Evolutionary conservation across 805 yeast genomes (phyloP).

Genomic region (Komagataella populi): DNA sequence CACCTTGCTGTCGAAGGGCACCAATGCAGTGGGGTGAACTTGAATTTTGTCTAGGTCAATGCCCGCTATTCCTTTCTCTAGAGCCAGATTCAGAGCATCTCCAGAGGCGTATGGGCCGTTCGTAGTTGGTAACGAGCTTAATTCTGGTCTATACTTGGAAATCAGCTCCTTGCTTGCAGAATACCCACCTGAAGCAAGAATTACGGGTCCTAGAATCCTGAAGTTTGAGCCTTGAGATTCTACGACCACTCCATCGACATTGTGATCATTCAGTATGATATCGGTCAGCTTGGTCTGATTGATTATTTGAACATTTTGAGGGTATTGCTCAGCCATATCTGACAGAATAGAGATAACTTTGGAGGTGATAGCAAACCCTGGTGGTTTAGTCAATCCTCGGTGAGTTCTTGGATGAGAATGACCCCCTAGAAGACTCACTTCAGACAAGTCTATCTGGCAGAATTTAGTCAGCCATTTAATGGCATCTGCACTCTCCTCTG

Average conservation of each 20-base stretch:
- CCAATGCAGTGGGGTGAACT: constrained; percentile 56
- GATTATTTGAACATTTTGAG: constrained; percentile 19
- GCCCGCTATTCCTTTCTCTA: constrained; percentile 37
- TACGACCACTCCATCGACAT: constrained; percentile 12
- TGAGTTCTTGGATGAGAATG: constrained; percentile 75
- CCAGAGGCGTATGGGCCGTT: constrained; percentile 52
- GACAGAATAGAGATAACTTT: constrained; percentile 36
- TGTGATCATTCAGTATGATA: constrained; percentile 15
- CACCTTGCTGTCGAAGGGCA: constrained; percentile 29
- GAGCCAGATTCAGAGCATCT: constrained; percentile 45
- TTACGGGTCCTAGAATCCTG: constrained; percentile 37
- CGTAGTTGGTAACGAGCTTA: constrained; percentile 41
- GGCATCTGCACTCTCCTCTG: constrained; percentile 51
- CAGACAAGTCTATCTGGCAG: constrained; percentile 47
- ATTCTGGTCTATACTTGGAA: constrained; percentile 44
- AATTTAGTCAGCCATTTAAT: constrained; percentile 60
- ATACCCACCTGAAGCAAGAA: constrained; percentile 54
- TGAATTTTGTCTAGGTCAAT: constrained; percentile 54
- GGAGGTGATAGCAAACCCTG: constrained; percentile 55
- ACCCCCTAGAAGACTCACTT: constrained; percentile 72
- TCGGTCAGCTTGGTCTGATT: constrained; percentile 24
- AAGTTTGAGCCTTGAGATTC: constrained; percentile 15
- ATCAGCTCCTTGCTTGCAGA: constrained; percentile 42
- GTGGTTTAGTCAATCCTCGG: constrained; percentile 55
- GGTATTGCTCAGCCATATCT: constrained; percentile 26